Evolutionary conservation across 371 early-diverging fungal species (phyloP).

Genomic region (Mortierella sp.): DNA sequence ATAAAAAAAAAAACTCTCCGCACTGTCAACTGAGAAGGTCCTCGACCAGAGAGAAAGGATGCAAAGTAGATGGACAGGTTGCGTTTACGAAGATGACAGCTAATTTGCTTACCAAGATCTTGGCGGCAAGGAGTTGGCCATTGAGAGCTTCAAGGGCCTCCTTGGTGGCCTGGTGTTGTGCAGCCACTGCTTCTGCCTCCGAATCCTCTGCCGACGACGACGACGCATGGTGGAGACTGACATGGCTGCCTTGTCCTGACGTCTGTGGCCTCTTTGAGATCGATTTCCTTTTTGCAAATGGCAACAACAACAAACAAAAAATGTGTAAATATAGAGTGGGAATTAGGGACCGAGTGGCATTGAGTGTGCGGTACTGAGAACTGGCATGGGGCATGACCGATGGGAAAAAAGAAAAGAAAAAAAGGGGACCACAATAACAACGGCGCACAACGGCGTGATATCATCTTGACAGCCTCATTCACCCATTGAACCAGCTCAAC

Average conservation of each 20-base stretch:
- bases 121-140: conserved; percentile 51
- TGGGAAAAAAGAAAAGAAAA: neutral
- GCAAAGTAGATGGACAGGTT: neutral
- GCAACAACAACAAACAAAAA: neutral
- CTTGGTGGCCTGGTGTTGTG: conserved; percentile 37
- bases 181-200: conserved; percentile 17
- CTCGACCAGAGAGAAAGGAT: neutral
- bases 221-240: conserved; percentile 30
- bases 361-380: neutral
- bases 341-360: neutral
- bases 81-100: neutral
- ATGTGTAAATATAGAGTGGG: conserved; percentile 10
- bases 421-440: neutral
- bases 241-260: conserved; percentile 41
- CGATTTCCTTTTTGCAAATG: conserved; percentile 29
- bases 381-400: neutral
- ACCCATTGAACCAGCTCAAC: neutral
- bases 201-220: conserved; percentile 25
- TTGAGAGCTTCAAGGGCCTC: conserved; percentile 48
- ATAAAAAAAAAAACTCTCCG: neutral
- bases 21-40: neutral
- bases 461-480: neutral
- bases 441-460: neutral
- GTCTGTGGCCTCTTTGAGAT: conserved; percentile 42
- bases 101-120: conserved; percentile 49